Evolutionary conservation across 495 filamentous ascomycete genomes (phyloP).

Genomic region (Lasiosphaeris hirsuta): DNA sequence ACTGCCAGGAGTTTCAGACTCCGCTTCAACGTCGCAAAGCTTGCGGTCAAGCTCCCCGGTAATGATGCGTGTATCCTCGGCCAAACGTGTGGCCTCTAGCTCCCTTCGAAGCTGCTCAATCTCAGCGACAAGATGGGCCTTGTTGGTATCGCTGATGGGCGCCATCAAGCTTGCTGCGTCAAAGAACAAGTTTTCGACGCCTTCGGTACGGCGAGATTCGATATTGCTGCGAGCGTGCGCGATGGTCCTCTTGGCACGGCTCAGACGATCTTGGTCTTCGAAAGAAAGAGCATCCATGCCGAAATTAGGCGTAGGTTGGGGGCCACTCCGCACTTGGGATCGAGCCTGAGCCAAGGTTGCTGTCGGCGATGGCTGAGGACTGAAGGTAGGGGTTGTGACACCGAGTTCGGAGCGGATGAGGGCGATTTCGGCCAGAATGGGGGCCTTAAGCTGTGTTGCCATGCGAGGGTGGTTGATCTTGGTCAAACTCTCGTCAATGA

Average conservation of each 20-base stretch:
- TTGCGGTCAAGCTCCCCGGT: constrained; percentile 7
- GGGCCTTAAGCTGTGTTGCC: constrained; percentile 2
- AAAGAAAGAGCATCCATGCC: background rate
- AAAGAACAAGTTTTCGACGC: constrained; percentile 8
- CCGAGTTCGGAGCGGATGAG: no score
- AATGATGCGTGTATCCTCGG: constrained; percentile 5
- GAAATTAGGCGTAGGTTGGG: background rate
- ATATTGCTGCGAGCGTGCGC: constrained; percentile 8
- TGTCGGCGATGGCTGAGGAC: no score
- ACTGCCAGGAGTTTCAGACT: background rate
- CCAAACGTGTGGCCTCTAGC: background rate
- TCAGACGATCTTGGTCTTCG: constrained; percentile 6
- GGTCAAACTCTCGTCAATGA: no score
- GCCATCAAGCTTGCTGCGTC: constrained; percentile 7
- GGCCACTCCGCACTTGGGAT: no score
- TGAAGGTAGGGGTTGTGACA: no score
- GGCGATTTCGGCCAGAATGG: no score
- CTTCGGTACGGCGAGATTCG: constrained; percentile 8
- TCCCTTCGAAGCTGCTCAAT: constrained; percentile 6
- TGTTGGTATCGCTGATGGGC: constrained; percentile 1
- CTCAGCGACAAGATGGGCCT: constrained; percentile 2
- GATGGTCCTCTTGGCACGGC: constrained; percentile 9
- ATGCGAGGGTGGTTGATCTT: constrained; percentile 6
- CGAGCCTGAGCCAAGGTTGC: background rate
- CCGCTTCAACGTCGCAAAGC: background rate